phyloP scores from a whole-genome alignment of 768 basidiomycete species.

The Crucibulum laeve region DNA sequence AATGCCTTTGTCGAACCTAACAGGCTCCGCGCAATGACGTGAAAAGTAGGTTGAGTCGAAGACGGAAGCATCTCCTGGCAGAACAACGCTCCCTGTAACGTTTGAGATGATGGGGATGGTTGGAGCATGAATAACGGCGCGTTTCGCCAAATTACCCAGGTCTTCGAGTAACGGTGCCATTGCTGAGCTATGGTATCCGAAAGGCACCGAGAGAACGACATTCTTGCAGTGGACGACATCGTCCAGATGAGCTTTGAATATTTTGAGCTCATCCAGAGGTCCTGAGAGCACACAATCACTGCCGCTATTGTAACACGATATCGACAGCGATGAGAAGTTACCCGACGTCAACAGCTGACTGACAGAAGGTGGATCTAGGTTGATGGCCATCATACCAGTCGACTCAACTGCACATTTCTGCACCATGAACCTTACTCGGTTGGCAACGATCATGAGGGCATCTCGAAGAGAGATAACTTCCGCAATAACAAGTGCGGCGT shows the following conservation, averaged over 20 bases:
- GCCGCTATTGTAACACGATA: conserved; percentile 63
- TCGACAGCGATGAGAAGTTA: conserved; percentile 31
- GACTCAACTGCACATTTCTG: conserved; percentile 35
- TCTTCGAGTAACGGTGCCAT: conserved; percentile 54
- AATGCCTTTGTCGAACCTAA: conserved; percentile 50
- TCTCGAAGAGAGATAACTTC: conserved; percentile 54
- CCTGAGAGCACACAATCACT: conserved; percentile 60
- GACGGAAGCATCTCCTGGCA: conserved; percentile 34
- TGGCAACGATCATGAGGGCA: conserved; percentile 54
- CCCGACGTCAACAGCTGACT: too few relatives aligned
- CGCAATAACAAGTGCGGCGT: conserved; percentile 64
- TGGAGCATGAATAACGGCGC: conserved; percentile 38
- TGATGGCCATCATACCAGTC: conserved; percentile 62
- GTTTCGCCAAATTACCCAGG: conserved; percentile 33
- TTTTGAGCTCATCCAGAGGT: conserved; percentile 33
- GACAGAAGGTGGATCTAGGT: conserved; percentile 29
- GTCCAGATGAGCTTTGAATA: conserved; percentile 38
- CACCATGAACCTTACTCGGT: conserved; percentile 53
- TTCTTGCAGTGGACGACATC: conserved; percentile 28
- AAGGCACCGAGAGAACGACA: conserved; percentile 46
- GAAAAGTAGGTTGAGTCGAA: conserved; percentile 52
- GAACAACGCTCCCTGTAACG: conserved; percentile 48
- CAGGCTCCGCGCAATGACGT: conserved; percentile 55
- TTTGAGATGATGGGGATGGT: conserved; percentile 59
- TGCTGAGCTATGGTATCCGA: conserved; percentile 61